Evolutionary conservation across 2,329 filamentous ascomycete genomes (phyloP), one percentile per base, ranked within the genome.

Genomic region (Botrytis byssoidea): DNA sequence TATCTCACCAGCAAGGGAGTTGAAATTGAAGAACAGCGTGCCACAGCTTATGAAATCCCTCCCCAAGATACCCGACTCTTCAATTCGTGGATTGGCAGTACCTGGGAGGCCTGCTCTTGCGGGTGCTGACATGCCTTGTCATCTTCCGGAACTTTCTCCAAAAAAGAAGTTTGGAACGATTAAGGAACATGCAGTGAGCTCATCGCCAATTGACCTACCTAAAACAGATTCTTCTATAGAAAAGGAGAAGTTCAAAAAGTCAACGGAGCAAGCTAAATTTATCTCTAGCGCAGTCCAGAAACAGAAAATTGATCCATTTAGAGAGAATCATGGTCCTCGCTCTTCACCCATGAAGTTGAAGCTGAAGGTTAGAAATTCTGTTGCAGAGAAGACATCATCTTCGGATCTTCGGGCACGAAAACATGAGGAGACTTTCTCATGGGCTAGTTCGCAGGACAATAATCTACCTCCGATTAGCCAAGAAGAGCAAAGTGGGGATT

Each of bases 31-130:
- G 66, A 81, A 81, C 46, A 82, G 80, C 70, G 75, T 81, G 32
- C 79, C 79, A 37, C 79, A 80, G 46, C 74, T 81, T 16, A 82
- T 81, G 79, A 81, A 82, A 72, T 78, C 80, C 42, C 77, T 81
- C 35, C 81, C 80, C 37, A 73, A 78, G 32, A 79, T 81, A 40
- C 76, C 76, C 18, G 75, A 80, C 51, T 72, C 73, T 32, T 40
- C 68, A 18, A 42, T 73, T 74, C 51, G 64, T n/a, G 69, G 63
- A 4, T 32, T 66, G 5, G 69, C 74, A 22, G 73, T 71, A 29
- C 63, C 73, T 29, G 48, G n/a, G 25, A 57, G 70, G 32, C 22
- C 42, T 18, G 44, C 29, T 3, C 25, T 55, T 8, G 32, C 35
- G 35, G 71, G 74, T 37, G 57, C 64, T 18, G 74, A 74, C 18